Percentiles rank a stretch among this genome's conserved stretches.
phyloP scores from a whole-genome alignment of 169 alveolate species.

The Cryptosporidium canis region DNA sequence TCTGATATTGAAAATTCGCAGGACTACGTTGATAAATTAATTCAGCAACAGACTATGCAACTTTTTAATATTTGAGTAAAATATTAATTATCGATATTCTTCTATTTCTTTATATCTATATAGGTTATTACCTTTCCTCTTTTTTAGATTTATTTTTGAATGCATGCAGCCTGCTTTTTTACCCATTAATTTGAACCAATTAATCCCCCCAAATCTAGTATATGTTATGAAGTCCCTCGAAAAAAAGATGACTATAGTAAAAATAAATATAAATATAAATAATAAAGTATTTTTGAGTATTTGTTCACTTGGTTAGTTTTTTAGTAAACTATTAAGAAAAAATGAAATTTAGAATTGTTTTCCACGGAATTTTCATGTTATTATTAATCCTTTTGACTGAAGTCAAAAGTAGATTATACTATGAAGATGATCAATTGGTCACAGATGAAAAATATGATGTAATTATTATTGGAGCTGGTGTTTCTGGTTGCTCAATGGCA shows the following conservation, averaged over 20 bases:
- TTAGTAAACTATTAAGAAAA: neutral
- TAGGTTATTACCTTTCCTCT: too few relatives aligned
- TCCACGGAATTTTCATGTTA: neutral
- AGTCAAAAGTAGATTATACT: conserved; percentile 17
- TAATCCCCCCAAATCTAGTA: neutral
- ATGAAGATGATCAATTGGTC: neutral
- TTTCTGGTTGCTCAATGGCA: conserved; percentile 70
- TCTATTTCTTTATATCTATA: too few relatives aligned
- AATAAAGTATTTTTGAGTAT: neutral
- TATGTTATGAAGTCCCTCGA: neutral
- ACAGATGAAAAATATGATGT: conserved; percentile 58
- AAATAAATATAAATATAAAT: neutral
- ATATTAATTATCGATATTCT: too few relatives aligned
- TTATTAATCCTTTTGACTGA: neutral
- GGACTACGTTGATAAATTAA: conserved; percentile 29
- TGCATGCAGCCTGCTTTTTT: neutral
- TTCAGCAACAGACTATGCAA: conserved; percentile 63
- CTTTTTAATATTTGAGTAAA: neutral
- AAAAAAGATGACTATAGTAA: neutral
- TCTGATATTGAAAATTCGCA: conserved; percentile 1
- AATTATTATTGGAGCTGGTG: conserved; percentile 70
- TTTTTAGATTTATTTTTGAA: neutral
- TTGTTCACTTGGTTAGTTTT: neutral
- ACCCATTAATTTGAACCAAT: neutral
- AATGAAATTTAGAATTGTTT: neutral